Percentiles rank a stretch among this genome's conserved stretches.
Evolutionary conservation across 306 rosid genomes (phyloP).

Genomic region (Sophora flavescens): DNA sequence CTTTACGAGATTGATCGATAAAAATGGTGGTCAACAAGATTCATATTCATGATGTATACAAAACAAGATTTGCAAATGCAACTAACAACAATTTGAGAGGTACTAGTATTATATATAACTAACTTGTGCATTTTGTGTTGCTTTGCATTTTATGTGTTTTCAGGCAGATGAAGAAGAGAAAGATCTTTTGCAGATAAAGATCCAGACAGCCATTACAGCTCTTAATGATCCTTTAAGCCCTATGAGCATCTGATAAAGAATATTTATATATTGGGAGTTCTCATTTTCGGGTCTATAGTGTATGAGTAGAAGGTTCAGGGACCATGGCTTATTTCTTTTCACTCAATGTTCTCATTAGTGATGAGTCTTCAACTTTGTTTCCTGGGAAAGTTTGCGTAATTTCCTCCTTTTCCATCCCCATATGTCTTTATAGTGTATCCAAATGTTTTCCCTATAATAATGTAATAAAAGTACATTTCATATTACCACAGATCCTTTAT

Average conservation of each 20-base stretch:
- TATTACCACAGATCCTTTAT: too few relatives aligned
- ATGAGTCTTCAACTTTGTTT: slow-evolving; percentile 12
- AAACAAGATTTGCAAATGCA: slow-evolving; percentile 23
- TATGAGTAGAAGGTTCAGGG: slow-evolving; percentile 21
- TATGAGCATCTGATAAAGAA: slow-evolving; percentile 66
- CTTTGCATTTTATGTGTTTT: slow-evolving; percentile 22
- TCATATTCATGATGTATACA: slow-evolving; percentile 13
- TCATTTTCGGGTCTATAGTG: not conserved
- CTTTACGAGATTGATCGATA: slow-evolving; percentile 9
- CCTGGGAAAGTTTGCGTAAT: slow-evolving; percentile 25
- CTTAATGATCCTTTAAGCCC: slow-evolving; percentile 86
- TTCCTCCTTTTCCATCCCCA: slow-evolving; percentile 3
- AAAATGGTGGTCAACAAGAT: slow-evolving; percentile 7
- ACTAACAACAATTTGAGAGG: slow-evolving; percentile 21
- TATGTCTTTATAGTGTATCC: slow-evolving; percentile 14
- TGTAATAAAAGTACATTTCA: too few relatives aligned
- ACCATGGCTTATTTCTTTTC: slow-evolving; percentile 2
- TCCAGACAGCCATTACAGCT: slow-evolving; percentile 77
- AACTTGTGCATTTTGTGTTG: slow-evolving; percentile 28
- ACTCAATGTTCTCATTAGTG: slow-evolving; percentile 1
- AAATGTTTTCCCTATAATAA: not conserved
- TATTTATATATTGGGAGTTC: slow-evolving; percentile 1
- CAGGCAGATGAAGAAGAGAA: slow-evolving; percentile 92
- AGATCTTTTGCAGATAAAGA: slow-evolving; percentile 67
- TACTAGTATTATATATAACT: not conserved